A percentile compares a stretch with the other conserved stretches of the same genome.
Conservation (phyloP, 2,329 filamentous ascomycete genomes). For the Kalaharituber pfeilii region DNA sequence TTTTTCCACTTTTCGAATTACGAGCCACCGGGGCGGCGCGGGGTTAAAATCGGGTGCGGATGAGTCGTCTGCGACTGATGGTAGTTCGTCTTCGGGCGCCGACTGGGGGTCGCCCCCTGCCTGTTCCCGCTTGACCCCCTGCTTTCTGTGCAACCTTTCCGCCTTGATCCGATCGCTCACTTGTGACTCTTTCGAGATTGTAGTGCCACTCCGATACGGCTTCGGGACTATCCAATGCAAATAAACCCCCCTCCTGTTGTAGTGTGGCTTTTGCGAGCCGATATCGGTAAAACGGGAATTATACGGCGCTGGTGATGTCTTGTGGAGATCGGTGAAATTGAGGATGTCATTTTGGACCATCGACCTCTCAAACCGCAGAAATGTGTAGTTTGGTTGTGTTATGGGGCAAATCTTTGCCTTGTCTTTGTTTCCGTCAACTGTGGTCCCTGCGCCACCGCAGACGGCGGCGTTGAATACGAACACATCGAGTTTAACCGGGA, state of each 20-base stretch:
- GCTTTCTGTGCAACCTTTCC: background rate
- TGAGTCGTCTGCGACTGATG: background rate
- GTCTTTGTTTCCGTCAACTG: constrained; percentile 2
- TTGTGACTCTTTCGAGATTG: background rate
- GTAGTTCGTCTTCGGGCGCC: background rate
- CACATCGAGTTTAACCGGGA: constrained; percentile 24
- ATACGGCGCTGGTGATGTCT: constrained; percentile 20
- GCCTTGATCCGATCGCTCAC: background rate
- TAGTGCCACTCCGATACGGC: constrained; percentile 25
- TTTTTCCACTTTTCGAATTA: constrained; percentile 22
- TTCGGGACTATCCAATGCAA: constrained; percentile 30
- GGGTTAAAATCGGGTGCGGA: constrained; percentile 4
- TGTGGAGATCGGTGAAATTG: constrained; percentile 27
- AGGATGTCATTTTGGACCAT: constrained; percentile 28
- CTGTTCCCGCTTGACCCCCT: no score
- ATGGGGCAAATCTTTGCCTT: constrained; percentile 28
- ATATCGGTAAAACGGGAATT: constrained; percentile 29
- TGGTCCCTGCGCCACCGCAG: background rate
- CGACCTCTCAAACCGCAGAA: constrained; percentile 27
- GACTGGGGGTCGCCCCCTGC: background rate
- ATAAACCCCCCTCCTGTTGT: constrained; percentile 26
- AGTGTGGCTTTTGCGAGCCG: constrained; percentile 14
- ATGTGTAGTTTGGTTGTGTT: constrained; percentile 33
- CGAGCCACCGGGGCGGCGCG: constrained; percentile 28
- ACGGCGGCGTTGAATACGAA: constrained; percentile 18